Conservation (phyloP, 1,139 yeast species). For the Geotrichum citri-aurantii region DNA sequence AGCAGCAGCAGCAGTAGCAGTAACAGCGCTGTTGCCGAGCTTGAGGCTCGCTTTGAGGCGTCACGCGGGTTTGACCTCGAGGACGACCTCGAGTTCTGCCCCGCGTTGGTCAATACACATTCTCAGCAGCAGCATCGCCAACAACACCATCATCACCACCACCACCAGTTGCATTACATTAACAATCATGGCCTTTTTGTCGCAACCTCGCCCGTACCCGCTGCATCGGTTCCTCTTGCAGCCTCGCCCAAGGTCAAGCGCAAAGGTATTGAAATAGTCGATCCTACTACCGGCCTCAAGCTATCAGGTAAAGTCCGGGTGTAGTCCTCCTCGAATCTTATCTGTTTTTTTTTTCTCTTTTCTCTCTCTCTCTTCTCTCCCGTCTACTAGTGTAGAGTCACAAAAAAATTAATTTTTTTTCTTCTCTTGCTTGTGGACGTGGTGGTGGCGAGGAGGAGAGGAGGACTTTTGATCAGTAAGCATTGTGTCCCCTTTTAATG, state of each 20-base stretch:
- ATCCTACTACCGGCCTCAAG: slow-evolving; percentile 70
- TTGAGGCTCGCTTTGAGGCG: slow-evolving; percentile 46
- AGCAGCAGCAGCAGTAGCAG: background rate
- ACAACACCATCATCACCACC: background rate
- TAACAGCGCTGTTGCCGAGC: background rate
- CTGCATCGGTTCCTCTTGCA: background rate
- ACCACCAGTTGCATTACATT: background rate
- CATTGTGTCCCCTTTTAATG: background rate
- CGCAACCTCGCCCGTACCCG: background rate
- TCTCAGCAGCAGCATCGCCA: slow-evolving; percentile 6
- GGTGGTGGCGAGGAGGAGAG: too few species aligned
- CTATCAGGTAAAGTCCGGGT: slow-evolving; percentile 33
- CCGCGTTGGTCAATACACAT: slow-evolving; percentile 23
- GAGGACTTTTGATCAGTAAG: too few species aligned
- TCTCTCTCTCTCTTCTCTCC: background rate
- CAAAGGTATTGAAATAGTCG: slow-evolving; percentile 63
- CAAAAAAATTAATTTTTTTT: too few species aligned
- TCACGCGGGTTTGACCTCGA: slow-evolving; percentile 65
- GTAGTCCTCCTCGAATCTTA: too few species aligned
- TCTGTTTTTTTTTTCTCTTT: too few species aligned
- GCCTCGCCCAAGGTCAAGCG: slow-evolving; percentile 12
- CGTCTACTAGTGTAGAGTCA: background rate
- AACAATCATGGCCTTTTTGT: background rate
- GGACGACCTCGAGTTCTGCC: slow-evolving; percentile 65
- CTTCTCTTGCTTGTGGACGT: too few species aligned